A percentile compares a stretch with the other conserved stretches of the same genome.
These are phyloP conservation scores for Elsinoe necatrix DNA, from an alignment of 2,329 filamentous ascomycete species.

Conservation along the genomic window DNA sequence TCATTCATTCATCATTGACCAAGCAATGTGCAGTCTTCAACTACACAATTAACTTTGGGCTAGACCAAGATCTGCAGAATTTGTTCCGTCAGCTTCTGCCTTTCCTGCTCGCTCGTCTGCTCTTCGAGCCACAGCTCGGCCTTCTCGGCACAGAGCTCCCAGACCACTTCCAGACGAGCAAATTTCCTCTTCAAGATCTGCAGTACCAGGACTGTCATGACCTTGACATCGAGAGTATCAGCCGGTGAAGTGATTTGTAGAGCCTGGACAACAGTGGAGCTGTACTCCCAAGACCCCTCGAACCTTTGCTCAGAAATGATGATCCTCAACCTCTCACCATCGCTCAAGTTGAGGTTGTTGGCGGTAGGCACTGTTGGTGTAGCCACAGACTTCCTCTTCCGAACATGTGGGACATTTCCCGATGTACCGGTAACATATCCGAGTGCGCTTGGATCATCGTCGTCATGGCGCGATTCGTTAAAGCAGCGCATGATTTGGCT, in stretches of 20 bases:
- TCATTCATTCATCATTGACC: not conserved
- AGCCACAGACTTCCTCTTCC: not conserved
- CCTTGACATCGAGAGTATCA: conserved; percentile 18
- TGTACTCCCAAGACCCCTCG: conserved; percentile 45
- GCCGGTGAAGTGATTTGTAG: conserved; percentile 20
- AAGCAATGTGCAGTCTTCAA: no score
- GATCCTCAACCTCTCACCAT: conserved; percentile 28
- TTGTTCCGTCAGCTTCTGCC: not conserved
- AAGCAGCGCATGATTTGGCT: no score
- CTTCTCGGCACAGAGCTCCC: conserved; percentile 58
- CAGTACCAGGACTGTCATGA: conserved; percentile 39
- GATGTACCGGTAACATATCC: no score
- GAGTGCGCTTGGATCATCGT: no score
- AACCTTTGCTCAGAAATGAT: conserved; percentile 51
- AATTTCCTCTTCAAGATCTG: conserved; percentile 43
- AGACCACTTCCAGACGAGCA: conserved; percentile 43
- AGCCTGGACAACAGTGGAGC: conserved; percentile 21
- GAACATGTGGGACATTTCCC: no score
- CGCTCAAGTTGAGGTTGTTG: not conserved
- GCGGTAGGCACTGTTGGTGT: conserved; percentile 17
- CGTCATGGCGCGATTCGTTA: no score
- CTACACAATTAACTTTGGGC: not conserved
- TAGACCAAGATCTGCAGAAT: not conserved
- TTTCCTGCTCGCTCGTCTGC: conserved; percentile 20
- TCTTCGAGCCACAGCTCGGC: conserved; percentile 44